Percentiles rank a stretch among this genome's conserved stretches.
phyloP scores from a whole-genome alignment of 768 basidiomycete species.

The Mycena rosella region DNA sequence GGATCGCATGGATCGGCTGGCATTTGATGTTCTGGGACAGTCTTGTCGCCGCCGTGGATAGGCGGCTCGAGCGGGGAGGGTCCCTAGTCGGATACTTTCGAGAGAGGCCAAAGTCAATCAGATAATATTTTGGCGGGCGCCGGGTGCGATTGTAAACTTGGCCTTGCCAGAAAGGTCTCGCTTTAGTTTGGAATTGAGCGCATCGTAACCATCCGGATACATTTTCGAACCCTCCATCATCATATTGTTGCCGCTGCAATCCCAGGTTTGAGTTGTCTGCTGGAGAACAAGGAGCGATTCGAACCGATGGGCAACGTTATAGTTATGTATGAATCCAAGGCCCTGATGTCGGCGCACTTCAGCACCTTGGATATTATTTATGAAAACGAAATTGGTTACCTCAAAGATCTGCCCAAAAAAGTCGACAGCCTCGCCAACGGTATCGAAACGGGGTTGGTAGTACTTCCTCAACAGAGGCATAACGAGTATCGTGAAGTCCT shows the following conservation, averaged over 20 bases:
- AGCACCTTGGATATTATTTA: background rate
- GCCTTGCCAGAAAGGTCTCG: background rate
- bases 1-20: conserved; percentile 28
- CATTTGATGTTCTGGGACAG: background rate
- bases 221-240: conserved; percentile 49
- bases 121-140: conserved; percentile 49
- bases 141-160: conserved; percentile 38
- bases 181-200: conserved; percentile 31
- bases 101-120: conserved; percentile 56
- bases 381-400: conserved; percentile 31
- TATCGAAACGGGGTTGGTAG: conserved; percentile 47
- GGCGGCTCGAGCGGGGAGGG: conserved; percentile 42
- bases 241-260: conserved; percentile 46
- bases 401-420: conserved; percentile 50
- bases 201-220: conserved; percentile 45
- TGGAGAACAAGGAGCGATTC: background rate
- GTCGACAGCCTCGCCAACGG: conserved; percentile 50
- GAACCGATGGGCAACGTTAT: conserved; percentile 45
- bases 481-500: conserved; percentile 37
- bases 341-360: conserved; percentile 26
- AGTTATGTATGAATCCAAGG: conserved; percentile 43
- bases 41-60: conserved; percentile 49
- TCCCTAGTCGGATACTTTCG: conserved; percentile 42
- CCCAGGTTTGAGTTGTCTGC: background rate
- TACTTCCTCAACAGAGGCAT: conserved; percentile 46